Conservation (phyloP, 2,329 filamentous ascomycete species). For the Didymella pomorum region DNA sequence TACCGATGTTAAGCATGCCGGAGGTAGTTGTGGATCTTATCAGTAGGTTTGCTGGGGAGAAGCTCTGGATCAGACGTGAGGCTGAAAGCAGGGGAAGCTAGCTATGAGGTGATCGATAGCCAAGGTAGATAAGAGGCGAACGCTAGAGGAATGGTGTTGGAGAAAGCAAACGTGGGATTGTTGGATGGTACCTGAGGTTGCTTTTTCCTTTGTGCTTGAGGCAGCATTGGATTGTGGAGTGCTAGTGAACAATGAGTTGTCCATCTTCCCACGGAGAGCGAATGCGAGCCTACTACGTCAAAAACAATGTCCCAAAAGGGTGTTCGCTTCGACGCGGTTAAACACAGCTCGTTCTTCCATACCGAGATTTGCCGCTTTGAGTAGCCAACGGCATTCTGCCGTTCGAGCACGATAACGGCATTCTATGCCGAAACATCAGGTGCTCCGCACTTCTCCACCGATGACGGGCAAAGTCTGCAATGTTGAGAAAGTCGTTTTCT, state of each 20-base stretch:
- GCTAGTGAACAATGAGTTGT: not conserved
- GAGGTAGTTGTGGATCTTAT: conserved; percentile 29
- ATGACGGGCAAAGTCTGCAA: not conserved
- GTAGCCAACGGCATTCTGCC: not conserved
- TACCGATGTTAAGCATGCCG: conserved; percentile 37
- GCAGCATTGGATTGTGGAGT: not conserved
- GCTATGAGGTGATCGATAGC: not conserved
- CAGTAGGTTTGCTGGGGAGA: conserved; percentile 19
- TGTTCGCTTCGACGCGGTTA: not conserved
- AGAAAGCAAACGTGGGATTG: not conserved
- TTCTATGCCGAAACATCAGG: not conserved
- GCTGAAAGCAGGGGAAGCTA: not conserved
- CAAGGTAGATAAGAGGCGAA: not conserved
- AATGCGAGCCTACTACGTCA: not conserved
- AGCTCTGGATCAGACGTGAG: not conserved
- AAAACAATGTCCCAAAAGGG: not conserved
- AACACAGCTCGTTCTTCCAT: not conserved
- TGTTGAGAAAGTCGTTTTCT: not conserved
- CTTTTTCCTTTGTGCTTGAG: not conserved
- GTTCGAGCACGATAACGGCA: not conserved
- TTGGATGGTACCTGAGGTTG: not conserved
- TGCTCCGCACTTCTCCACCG: not conserved
- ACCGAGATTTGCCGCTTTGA: not conserved
- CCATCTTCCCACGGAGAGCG: not conserved
- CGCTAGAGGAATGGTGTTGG: not conserved